phyloP scores from a whole-genome alignment of 176 grass and related monocot genomes.

The Carex littledalei region DNA sequence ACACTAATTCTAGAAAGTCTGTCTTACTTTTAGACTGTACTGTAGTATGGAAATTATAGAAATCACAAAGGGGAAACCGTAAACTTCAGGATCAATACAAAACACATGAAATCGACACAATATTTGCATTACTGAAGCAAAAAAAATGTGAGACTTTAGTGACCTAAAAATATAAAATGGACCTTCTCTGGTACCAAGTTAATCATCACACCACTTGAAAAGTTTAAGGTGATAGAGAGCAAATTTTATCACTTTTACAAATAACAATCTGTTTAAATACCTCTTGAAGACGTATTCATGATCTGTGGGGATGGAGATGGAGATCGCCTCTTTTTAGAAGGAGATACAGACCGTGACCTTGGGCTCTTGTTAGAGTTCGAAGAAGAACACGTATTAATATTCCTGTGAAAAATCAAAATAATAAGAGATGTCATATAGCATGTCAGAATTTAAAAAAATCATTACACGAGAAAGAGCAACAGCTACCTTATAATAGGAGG shows the following conservation, averaged over 20 bases:
- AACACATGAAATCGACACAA: background rate
- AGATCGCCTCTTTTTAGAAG: slow-evolving; percentile 43
- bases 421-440: slow-evolving; percentile 5
- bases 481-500: slow-evolving; percentile 55
- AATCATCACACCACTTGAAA: background rate
- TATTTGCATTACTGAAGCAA: background rate
- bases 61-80: background rate
- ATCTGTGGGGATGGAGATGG: slow-evolving; percentile 41
- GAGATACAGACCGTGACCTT: slow-evolving; percentile 48
- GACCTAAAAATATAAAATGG: background rate
- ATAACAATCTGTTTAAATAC: slow-evolving; percentile 8
- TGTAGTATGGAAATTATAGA: background rate
- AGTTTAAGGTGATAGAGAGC: background rate
- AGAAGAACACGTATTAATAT: slow-evolving; percentile 31
- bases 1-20: background rate
- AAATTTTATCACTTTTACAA: background rate
- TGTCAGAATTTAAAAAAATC: slow-evolving; percentile 1
- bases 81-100: background rate
- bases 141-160: background rate
- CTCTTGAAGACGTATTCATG: slow-evolving; percentile 31
- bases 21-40: background rate
- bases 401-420: slow-evolving; percentile 29
- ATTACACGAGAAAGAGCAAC: slow-evolving; percentile 9
- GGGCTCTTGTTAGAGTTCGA: slow-evolving; percentile 28
- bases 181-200: background rate